phyloP scores from a whole-genome alignment of 495 filamentous ascomycete genomes.

The Xylaria venustula region DNA sequence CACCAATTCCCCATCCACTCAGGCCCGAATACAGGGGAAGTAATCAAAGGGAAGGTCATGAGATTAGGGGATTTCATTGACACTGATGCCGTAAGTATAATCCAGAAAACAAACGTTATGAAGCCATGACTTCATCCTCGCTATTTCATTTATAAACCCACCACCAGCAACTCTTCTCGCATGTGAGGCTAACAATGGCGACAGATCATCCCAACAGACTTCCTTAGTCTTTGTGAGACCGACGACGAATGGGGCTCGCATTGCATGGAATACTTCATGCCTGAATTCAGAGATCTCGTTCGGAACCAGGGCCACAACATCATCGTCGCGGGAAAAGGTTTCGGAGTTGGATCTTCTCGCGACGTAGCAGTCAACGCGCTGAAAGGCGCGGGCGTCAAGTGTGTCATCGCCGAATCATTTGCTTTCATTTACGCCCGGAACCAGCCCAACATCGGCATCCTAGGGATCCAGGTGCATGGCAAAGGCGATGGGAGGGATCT shows the following conservation, averaged over 20 bases:
- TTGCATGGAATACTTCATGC: slow-evolving; percentile 37
- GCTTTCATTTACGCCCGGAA: slow-evolving; percentile 44
- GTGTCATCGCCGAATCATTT: slow-evolving; percentile 42
- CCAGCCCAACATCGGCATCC: slow-evolving; percentile 38
- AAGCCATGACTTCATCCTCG: too few species aligned
- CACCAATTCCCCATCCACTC: neutral
- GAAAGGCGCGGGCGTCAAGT: slow-evolving; percentile 32
- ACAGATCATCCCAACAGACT: slow-evolving; percentile 27
- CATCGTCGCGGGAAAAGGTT: slow-evolving; percentile 42
- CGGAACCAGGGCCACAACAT: slow-evolving; percentile 33
- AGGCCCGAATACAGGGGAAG: neutral
- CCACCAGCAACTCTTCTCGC: neutral
- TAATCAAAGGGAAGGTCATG: slow-evolving; percentile 24
- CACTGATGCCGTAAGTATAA: slow-evolving; percentile 34
- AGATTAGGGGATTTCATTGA: slow-evolving; percentile 44
- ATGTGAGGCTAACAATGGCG: neutral
- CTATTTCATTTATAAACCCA: neutral
- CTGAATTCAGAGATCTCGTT: slow-evolving; percentile 37
- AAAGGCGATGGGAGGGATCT: slow-evolving; percentile 20
- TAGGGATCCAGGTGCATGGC: slow-evolving; percentile 37
- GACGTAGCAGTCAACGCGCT: slow-evolving; percentile 42
- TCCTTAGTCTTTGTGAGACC: slow-evolving; percentile 26
- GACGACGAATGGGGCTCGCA: slow-evolving; percentile 33
- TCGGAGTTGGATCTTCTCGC: slow-evolving; percentile 45
- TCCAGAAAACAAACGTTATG: too few species aligned